Base-by-base conservation (phyloP, 2,329 filamentous ascomycete genomes). In the Nothophoma quercina region DNA sequence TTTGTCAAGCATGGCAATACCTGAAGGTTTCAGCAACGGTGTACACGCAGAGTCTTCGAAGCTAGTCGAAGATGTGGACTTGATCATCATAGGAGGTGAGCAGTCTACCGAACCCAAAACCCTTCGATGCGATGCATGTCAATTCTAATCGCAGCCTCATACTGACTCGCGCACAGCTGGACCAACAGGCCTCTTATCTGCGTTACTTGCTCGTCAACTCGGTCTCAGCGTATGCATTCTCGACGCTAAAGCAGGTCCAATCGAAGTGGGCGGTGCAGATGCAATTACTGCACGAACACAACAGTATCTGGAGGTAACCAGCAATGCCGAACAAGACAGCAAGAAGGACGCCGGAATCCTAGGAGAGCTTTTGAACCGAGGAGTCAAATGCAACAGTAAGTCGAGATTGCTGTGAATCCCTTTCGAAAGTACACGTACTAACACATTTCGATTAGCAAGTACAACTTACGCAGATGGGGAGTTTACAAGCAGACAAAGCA, bases 321-420 rank as follows among this genome's bases (percentile, higher is more conserved):
- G 75, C 7, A 71, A 81, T 13, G 62, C 80, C 1, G 70, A 78
- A 7, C 10, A 26, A 5, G 16, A 34, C 5, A 16, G 23, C 10
- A 16, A 12, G 2, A 47, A 56, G 32, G 52, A 59, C n/a, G 40
- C 56, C 4, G 43, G 48, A 0, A 39, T 59, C 6, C 41, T 59
- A 1, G 36, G 19, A 26, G 75, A 78, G 29, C 66, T 81, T 2
- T 54, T 80, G 0, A 65, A 73, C 0, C 62, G 72, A 2, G 78
- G 79, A 1, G 71, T 81, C n/a, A 77, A 78, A 51, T 81, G 79
- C 63, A 81, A 81, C 57, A 81, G 47, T 80, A 69, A 62, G 75
- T 54, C 22, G n/a, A n/a, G n/a, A n/a, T n/a, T n/a, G n/a, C n/a
- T n/a, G n/a, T n/a, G n/a, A n/a, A n/a, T n/a, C n/a, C n/a, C n/a